Evolutionary conservation across 2,329 filamentous ascomycete genomes (phyloP), one percentile per base, ranked within the genome.

Genomic region (Fusarium ambrosium): DNA sequence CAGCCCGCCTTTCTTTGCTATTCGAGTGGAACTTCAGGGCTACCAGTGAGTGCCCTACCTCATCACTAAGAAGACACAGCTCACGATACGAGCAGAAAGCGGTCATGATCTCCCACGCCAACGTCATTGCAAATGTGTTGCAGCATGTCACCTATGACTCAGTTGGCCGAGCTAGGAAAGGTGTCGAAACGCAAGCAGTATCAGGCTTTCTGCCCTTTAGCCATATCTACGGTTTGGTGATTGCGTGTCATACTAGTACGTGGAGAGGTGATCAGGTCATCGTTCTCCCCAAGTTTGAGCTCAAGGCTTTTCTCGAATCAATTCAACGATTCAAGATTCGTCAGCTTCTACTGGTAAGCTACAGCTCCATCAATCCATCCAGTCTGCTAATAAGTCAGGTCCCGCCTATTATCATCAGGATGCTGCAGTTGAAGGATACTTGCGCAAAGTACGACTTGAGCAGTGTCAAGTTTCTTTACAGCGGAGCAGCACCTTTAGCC

Each of bases 211-310:
- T 95, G 4, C 93, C 93, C 0, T 89, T 94, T 77, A 94, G 92
- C 71, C 94, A 97, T 79, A 95, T 95, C 71, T 96, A 95, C 79
- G 90, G 89, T 1, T 84, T 97, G 13, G 89, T 96, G 4, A 90
- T 94, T 64, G 90, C 89, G 36, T 92, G 94, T 78, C 89, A 1
- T 97, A 92, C 77, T 88, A 92, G 45, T 27, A 29, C 45, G 11
- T 51, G 45, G 45, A 51, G 45, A 11, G 94, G 94, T 8, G 94
- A 97, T 73, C 89, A 90, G 64, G 87, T 92, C 1, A 86, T 96
- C 43, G 87, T 95, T 6, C 84, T 97, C 43, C 91, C 88, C 20
- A 93, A 92, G 73, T 97, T 95, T 78, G 93, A 95, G 66, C 86
- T 96, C 63, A 84, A 86, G 22, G 83, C 85, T 0, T 90, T 91